Evolutionary conservation across 2,329 filamentous ascomycete species (phyloP).

Genomic region (Akanthomyces muscarius): DNA sequence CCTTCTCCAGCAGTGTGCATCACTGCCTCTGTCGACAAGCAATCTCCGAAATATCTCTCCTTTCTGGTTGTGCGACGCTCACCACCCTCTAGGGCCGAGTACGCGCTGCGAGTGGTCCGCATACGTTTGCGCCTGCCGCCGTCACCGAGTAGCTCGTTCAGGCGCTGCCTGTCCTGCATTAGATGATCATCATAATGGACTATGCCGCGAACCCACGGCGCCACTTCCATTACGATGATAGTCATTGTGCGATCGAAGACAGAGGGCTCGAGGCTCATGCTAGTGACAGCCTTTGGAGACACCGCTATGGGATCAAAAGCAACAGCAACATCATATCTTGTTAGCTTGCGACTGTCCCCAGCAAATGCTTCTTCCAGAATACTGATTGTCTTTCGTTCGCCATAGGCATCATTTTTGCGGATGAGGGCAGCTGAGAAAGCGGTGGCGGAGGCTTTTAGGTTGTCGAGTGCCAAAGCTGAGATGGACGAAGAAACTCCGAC

Average conservation of each 20-base stretch:
- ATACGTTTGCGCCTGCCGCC: conserved; percentile 50
- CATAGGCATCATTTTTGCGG: not conserved
- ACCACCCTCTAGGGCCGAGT: conserved; percentile 74
- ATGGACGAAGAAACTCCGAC: conserved; percentile 28
- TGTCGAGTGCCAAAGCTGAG: conserved; percentile 28
- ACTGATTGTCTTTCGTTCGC: conserved; percentile 32
- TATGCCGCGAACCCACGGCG: conserved; percentile 86
- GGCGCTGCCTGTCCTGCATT: conserved; percentile 60
- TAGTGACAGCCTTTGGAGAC: conserved; percentile 39
- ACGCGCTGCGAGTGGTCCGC: conserved; percentile 68
- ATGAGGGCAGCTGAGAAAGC: conserved; percentile 24
- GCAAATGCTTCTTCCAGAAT: conserved; percentile 38
- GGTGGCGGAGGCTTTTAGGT: conserved; percentile 18
- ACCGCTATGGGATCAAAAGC: conserved; percentile 60
- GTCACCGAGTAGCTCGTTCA: conserved; percentile 60
- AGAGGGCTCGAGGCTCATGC: conserved; percentile 57
- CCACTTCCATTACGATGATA: conserved; percentile 70
- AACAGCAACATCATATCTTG: conserved; percentile 49
- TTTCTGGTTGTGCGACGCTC: conserved; percentile 61
- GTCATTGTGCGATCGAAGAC: conserved; percentile 70
- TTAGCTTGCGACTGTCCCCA: conserved; percentile 29
- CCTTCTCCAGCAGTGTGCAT: conserved; percentile 56
- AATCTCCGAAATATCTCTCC: conserved; percentile 67
- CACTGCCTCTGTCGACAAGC: conserved; percentile 57
- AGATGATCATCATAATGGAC: conserved; percentile 70